Evolutionary conservation across 2,329 filamentous ascomycete species (phyloP), one percentile per base, ranked within the genome.

Genomic region (Juglanconis oblonga): DNA sequence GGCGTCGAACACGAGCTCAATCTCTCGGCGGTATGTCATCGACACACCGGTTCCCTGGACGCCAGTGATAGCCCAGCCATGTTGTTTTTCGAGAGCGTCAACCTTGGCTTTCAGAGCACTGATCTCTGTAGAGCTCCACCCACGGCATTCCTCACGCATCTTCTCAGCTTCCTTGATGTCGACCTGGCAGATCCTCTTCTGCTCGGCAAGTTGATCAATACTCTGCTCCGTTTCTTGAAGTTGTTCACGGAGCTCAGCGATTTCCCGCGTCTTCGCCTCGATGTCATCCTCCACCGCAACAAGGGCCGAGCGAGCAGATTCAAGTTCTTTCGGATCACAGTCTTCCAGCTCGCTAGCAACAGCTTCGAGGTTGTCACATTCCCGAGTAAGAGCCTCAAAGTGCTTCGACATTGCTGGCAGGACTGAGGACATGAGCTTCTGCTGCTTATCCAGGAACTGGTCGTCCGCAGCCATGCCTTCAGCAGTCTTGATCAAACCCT

Each of bases 71-170:
- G 83, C 81, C 91, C 91, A 95, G 57, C 88, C 88, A 68, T 87
- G 79, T 57, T 82, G 73, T 61, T 81, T 81, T 71, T 93, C 89
- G 29, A 94, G 77, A 0, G 77, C 76, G 45, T 87, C 81, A 47
- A 90, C 87, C 63, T 83, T 86, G 50, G 77, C 89, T 82, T 93
- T 92, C n/a, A 96, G 79, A 44, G 79, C 78, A 64, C 83, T 83
- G 64, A 98, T 91, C 74, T 98, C 95, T 33, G 83, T 87, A 55
- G 88, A 85, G 59, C 88, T 94, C 88, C 93, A 97, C 44, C 94
- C 93, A 56, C 93, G 87, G 71, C 90, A 96, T 68, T 96, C 90
- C 71, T 97, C 92, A 63, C 90, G 85, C 32, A 96, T 81, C 64
- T 87, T 87, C 72, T 97, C 92, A 0, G 93, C 91, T 68, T 92